Evolutionary conservation across 2,329 filamentous ascomycete species (phyloP).

Genomic region (Dothiorella sarmentorum): DNA sequence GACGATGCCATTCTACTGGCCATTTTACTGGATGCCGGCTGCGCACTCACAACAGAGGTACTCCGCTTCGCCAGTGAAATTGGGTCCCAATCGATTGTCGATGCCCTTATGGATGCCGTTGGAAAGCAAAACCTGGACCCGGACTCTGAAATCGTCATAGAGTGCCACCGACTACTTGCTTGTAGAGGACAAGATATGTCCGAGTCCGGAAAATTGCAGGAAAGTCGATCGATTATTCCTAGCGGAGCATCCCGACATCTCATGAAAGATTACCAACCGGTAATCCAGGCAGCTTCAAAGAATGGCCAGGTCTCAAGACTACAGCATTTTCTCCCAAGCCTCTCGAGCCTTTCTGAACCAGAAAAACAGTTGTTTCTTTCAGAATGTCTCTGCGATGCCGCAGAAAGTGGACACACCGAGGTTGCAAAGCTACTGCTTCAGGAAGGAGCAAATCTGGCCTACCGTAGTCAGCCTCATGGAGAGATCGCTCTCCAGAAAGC

Average conservation of each 20-base stretch:
- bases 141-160: background rate
- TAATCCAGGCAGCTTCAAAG: background rate
- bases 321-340: background rate
- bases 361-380: background rate
- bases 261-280: background rate
- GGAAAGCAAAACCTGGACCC: background rate
- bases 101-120: background rate
- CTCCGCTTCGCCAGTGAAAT: background rate
- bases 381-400: background rate
- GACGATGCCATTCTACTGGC: background rate
- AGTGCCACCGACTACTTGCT: background rate
- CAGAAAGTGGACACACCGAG: background rate
- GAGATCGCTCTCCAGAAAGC: background rate
- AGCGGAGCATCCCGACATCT: too few relatives aligned
- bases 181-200: too few relatives aligned
- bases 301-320: background rate
- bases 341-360: background rate
- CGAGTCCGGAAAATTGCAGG: too few relatives aligned
- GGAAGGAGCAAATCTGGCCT: background rate
- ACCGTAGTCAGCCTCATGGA: background rate
- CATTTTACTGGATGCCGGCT: background rate
- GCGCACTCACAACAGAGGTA: background rate
- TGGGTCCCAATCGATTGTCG: background rate
- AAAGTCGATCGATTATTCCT: too few relatives aligned
- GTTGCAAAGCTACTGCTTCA: background rate